These are phyloP conservation scores for Capronia epimyces DNA, from an alignment of 2,329 filamentous ascomycete species.

Conservation along the genomic window DNA sequence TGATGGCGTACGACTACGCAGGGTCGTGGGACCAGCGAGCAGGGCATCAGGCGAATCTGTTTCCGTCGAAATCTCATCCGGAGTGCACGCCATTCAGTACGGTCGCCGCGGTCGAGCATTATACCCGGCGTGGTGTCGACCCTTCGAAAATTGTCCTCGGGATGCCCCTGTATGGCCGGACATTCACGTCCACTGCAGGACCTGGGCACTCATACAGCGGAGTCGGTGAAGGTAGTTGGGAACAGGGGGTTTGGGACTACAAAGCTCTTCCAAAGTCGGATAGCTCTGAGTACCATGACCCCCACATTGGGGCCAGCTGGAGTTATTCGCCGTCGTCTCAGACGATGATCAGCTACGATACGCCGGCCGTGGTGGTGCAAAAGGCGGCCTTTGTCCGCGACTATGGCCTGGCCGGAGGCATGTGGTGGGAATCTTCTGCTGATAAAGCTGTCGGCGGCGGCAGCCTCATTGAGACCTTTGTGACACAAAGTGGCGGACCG, in stretches of 20 bases:
- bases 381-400: constrained; percentile 69
- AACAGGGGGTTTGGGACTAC: constrained; percentile 80
- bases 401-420: constrained; percentile 71
- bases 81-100: constrained; percentile 72
- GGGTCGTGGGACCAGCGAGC: constrained; percentile 70
- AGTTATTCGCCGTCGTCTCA: constrained; percentile 62
- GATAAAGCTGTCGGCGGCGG: constrained; percentile 57
- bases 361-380: constrained; percentile 56
- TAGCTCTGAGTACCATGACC: constrained; percentile 59
- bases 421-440: constrained; percentile 92
- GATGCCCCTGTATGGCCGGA: constrained; percentile 86
- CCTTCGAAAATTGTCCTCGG: constrained; percentile 75
- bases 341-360: constrained; percentile 76
- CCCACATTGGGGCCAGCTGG: constrained; percentile 63
- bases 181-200: constrained; percentile 73
- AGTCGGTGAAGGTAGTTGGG: constrained; percentile 74
- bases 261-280: constrained; percentile 71
- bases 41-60: constrained; percentile 79
- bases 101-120: constrained; percentile 63
- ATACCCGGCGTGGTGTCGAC: constrained; percentile 58
- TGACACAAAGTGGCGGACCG: constrained; percentile 33
- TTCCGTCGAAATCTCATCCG: constrained; percentile 53
- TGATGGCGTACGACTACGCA: constrained; percentile 87
- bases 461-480: constrained; percentile 60
- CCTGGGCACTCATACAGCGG: constrained; percentile 65